phyloP scores from a whole-genome alignment of 768 basidiomycete species.

The Termitomyces sp. region DNA sequence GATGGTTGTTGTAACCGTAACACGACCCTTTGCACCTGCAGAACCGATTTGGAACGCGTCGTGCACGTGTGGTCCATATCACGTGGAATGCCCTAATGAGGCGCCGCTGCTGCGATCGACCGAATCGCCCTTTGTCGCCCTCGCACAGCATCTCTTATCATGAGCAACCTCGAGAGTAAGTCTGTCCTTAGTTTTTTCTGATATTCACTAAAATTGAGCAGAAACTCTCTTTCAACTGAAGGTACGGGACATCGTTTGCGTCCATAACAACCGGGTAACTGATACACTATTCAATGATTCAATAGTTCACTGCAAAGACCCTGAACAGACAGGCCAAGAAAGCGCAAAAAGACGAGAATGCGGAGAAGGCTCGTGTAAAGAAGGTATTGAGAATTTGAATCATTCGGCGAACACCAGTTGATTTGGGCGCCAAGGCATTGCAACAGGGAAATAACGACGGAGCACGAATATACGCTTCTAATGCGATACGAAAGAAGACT shows the following conservation, averaged over 20 bases:
- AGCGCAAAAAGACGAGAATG: constrained; percentile 90
- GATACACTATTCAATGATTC: background rate
- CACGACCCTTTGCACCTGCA: background rate
- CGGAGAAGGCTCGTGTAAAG: constrained; percentile 89
- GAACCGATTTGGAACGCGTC: constrained; percentile 6
- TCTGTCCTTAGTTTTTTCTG: constrained; percentile 4
- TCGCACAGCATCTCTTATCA: constrained; percentile 28
- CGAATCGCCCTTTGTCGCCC: too few species aligned
- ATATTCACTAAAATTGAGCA: constrained; percentile 39
- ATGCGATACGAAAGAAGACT: constrained; percentile 97
- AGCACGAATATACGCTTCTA: constrained; percentile 96
- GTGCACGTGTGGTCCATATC: constrained; percentile 12
- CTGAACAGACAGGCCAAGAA: constrained; percentile 95
- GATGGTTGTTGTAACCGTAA: constrained; percentile 4
- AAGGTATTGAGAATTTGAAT: constrained; percentile 52
- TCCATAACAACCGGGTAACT: constrained; percentile 1
- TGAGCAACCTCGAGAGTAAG: constrained; percentile 92
- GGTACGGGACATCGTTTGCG: constrained; percentile 40
- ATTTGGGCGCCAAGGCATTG: constrained; percentile 62
- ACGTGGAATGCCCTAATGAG: constrained; percentile 15
- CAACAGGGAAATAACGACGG: constrained; percentile 97
- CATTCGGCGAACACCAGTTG: background rate
- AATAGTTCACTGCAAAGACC: constrained; percentile 96
- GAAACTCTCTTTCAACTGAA: constrained; percentile 99
- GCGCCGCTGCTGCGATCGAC: constrained; percentile 7